Evolutionary conservation across 768 basidiomycete species (phyloP).

Genomic region (Panaeolus cyanescens): DNA sequence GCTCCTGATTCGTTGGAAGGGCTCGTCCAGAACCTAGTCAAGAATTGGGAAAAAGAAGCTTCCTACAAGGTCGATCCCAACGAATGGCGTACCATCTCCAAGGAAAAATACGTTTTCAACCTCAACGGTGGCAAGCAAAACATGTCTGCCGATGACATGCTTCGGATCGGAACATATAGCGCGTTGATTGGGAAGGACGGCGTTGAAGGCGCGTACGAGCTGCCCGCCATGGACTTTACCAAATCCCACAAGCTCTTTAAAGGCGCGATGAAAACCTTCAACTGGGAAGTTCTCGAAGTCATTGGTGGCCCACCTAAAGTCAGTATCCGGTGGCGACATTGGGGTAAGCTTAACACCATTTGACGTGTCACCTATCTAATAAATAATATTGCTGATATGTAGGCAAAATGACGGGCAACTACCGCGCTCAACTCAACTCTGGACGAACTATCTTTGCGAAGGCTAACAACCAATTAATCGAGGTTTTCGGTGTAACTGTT

Average conservation of each 20-base stretch:
- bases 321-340: constrained; percentile 14
- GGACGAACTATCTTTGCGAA: constrained; percentile 13
- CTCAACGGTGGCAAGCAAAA: constrained; percentile 11
- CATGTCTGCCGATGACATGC: constrained; percentile 9
- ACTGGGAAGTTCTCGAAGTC: constrained; percentile 13
- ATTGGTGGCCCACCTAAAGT: constrained; percentile 13
- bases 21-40: constrained; percentile 14
- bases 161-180: constrained; percentile 11
- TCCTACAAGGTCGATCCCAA: constrained; percentile 9
- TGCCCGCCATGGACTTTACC: constrained; percentile 10
- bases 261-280: constrained; percentile 14
- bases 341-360: constrained; percentile 5
- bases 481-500: constrained; percentile 14
- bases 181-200: constrained; percentile 11
- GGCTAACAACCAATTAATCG: constrained; percentile 11
- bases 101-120: constrained; percentile 11
- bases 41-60: constrained; percentile 17
- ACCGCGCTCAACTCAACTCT: constrained; percentile 12
- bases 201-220: constrained; percentile 11
- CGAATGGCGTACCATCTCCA: constrained; percentile 14
- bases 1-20: constrained; percentile 8
- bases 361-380: background rate
- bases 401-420: constrained; percentile 15
- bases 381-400: too few relatives aligned
- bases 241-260: constrained; percentile 14